phyloP scores from a whole-genome alignment of 768 basidiomycete species.

The Russula lepida region DNA sequence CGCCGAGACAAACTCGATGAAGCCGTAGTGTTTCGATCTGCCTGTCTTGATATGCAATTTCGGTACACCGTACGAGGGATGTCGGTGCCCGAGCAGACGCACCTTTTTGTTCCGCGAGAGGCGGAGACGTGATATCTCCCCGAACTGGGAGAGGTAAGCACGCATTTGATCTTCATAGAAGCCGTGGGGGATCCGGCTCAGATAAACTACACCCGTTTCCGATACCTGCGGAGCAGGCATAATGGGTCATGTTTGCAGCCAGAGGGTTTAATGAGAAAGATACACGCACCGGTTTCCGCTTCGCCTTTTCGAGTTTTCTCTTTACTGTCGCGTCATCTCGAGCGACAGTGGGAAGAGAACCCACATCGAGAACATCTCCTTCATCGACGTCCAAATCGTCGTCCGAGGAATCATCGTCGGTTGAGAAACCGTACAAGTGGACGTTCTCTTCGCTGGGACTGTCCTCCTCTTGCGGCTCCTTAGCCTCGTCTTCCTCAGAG shows the following conservation, averaged over 20 bases:
- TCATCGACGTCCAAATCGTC: conserved; percentile 59
- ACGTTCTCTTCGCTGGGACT: conserved; percentile 33
- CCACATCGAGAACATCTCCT: conserved; percentile 50
- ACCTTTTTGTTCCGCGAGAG: conserved; percentile 94
- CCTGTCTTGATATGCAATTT: conserved; percentile 56
- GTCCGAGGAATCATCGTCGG: conserved; percentile 69
- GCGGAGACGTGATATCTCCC: conserved; percentile 77
- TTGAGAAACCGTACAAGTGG: conserved; percentile 64
- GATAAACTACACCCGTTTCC: conserved; percentile 77
- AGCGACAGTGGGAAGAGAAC: conserved; percentile 72
- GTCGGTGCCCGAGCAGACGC: background rate
- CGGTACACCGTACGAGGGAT: background rate
- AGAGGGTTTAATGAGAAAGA: background rate
- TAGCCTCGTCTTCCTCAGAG: conserved; percentile 2
- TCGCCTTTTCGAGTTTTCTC: conserved; percentile 42
- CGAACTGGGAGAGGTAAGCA: conserved; percentile 93
- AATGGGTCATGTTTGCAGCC: background rate
- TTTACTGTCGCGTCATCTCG: conserved; percentile 82
- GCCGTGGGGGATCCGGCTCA: conserved; percentile 91
- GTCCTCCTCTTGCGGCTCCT: conserved; percentile 26
- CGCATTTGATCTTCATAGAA: conserved; percentile 95
- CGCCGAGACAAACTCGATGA: conserved; percentile 87
- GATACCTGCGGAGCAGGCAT: conserved; percentile 34
- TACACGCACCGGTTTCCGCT: conserved; percentile 53
- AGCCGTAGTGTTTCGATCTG: conserved; percentile 92